phyloP scores from a whole-genome alignment of 352 stramenopile species.

The Phytophthora sp. region DNA sequence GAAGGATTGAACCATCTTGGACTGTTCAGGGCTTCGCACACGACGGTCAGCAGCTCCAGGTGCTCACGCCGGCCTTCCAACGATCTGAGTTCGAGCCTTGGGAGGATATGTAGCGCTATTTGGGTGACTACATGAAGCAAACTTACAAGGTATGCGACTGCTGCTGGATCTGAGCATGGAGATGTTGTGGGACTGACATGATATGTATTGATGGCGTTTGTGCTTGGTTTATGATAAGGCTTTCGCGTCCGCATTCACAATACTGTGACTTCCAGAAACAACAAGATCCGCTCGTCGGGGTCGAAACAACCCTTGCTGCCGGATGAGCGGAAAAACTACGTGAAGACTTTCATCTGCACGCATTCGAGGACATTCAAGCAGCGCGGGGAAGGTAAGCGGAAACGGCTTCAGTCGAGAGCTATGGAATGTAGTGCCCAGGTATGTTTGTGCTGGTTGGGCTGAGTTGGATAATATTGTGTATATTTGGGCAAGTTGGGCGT shows the following conservation, averaged over 20 bases:
- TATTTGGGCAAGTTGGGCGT: neutral
- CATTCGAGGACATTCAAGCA: neutral
- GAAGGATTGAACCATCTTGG: neutral
- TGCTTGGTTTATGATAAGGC: neutral
- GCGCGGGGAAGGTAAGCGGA: neutral
- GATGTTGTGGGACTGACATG: neutral
- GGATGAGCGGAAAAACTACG: neutral
- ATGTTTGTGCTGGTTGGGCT: neutral
- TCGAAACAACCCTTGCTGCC: neutral
- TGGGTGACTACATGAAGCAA: neutral
- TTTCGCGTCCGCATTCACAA: neutral
- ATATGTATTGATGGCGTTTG: neutral
- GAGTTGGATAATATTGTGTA: neutral
- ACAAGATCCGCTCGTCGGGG: neutral
- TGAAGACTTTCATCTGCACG: neutral
- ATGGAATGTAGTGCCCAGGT: neutral
- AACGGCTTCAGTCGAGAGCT: neutral
- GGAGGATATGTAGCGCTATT: neutral
- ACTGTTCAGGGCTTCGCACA: neutral
- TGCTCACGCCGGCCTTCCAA: neutral
- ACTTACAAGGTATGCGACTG: conserved; percentile 16
- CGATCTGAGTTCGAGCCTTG: conserved; percentile 4
- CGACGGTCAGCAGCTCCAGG: neutral
- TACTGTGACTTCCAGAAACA: neutral
- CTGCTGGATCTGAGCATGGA: too few species aligned